These are phyloP conservation scores for Starmerella bombicola DNA, from an alignment of 805 yeast genomes.

Conservation along the genomic window DNA sequence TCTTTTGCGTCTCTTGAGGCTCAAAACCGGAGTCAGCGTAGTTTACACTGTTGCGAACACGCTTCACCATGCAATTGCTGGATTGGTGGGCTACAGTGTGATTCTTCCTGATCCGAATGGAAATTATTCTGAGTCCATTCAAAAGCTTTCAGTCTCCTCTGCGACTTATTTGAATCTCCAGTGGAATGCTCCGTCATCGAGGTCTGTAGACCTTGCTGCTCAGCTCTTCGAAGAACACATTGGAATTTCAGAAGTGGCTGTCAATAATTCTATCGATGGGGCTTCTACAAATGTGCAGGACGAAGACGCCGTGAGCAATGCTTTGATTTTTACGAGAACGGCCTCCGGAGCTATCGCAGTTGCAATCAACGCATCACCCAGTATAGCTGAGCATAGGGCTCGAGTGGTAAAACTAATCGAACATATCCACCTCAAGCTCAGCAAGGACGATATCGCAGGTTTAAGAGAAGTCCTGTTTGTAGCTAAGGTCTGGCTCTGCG, in stretches of 20 bases:
- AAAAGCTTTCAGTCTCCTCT: conserved; percentile 31
- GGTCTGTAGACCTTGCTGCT: conserved; percentile 49
- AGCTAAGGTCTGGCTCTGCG: conserved; percentile 64
- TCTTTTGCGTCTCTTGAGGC: conserved; percentile 35
- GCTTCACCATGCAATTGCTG: conserved; percentile 52
- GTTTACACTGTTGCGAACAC: conserved; percentile 50
- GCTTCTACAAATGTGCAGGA: neutral
- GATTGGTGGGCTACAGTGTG: conserved; percentile 34
- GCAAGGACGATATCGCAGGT: conserved; percentile 51
- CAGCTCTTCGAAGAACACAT: conserved; percentile 43
- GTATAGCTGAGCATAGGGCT: conserved; percentile 1
- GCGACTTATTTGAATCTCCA: conserved; percentile 39
- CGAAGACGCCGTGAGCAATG: conserved; percentile 43
- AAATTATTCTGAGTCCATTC: neutral
- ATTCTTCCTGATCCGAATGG: conserved; percentile 6
- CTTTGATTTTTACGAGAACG: conserved; percentile 46
- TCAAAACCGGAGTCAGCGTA: conserved; percentile 49
- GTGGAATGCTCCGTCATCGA: conserved; percentile 62
- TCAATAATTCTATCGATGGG: neutral
- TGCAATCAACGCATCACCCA: neutral
- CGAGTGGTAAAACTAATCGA: conserved; percentile 23
- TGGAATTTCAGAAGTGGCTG: conserved; percentile 16
- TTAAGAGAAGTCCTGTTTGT: conserved; percentile 52
- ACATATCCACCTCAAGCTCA: conserved; percentile 38
- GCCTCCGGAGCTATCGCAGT: conserved; percentile 55